phyloP scores from a whole-genome alignment of 2,329 filamentous ascomycete species.

The Aspergillus phoenicis region DNA sequence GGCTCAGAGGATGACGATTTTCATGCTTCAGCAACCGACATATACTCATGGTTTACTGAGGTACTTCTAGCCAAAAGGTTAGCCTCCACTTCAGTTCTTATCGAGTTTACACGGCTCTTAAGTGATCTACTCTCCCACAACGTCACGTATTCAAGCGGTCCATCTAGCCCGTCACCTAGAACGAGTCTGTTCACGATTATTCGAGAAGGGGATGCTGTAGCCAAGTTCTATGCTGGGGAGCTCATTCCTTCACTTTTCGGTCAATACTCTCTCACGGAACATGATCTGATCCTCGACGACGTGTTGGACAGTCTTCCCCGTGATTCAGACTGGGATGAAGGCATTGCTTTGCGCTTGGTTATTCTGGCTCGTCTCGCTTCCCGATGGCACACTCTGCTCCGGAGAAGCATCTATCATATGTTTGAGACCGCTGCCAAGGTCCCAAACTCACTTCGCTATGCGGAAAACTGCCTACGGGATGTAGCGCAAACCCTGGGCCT shows the following conservation, averaged over 20 bases:
- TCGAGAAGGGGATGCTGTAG: conserved; percentile 63
- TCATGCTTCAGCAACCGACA: conserved; percentile 67
- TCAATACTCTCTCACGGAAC: conserved; percentile 76
- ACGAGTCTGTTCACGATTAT: conserved; percentile 77
- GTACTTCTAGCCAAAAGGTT: conserved; percentile 67
- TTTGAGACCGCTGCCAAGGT: conserved; percentile 86
- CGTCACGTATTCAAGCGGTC: conserved; percentile 65
- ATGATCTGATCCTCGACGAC: conserved; percentile 83
- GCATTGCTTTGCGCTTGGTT: conserved; percentile 80
- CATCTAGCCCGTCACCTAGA: conserved; percentile 63
- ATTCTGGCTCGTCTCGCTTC: conserved; percentile 77
- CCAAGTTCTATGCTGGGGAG: conserved; percentile 75
- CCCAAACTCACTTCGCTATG: conserved; percentile 66
- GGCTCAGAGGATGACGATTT: conserved; percentile 60
- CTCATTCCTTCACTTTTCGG: conserved; percentile 75
- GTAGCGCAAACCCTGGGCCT: conserved; percentile 70
- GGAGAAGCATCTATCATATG: conserved; percentile 87
- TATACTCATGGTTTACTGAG: conserved; percentile 78
- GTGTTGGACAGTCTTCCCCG: conserved; percentile 77
- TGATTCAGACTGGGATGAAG: conserved; percentile 72
- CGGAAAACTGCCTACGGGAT: conserved; percentile 67
- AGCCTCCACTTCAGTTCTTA: conserved; percentile 70
- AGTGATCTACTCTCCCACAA: conserved; percentile 68
- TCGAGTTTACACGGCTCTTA: conserved; percentile 68
- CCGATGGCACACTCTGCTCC: conserved; percentile 80